Evolutionary conservation across 2,329 filamentous ascomycete genomes (phyloP).

Genomic region (Dactylella cylindrospora): DNA sequence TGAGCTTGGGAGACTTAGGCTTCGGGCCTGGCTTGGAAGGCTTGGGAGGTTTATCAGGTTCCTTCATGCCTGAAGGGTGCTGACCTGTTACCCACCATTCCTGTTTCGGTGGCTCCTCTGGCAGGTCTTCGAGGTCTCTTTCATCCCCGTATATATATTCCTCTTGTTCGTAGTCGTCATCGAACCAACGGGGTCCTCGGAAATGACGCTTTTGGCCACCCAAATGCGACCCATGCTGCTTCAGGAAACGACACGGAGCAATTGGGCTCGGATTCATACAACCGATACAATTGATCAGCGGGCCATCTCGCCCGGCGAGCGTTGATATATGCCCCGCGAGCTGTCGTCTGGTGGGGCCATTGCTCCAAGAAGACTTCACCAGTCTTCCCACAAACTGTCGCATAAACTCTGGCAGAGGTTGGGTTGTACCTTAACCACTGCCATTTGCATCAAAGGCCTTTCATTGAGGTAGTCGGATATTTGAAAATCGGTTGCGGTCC

Average conservation of each 20-base stretch:
- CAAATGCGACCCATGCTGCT: not conserved
- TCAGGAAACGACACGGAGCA: conserved; percentile 6
- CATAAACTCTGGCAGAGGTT: conserved; percentile 41
- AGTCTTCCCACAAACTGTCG: conserved; percentile 35
- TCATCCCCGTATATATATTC: conserved; percentile 29
- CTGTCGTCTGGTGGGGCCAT: conserved; percentile 7
- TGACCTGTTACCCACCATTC: conserved; percentile 30
- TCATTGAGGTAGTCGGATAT: conserved; percentile 10
- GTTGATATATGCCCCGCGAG: conserved; percentile 4
- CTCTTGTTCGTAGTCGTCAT: conserved; percentile 14
- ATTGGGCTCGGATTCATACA: not conserved
- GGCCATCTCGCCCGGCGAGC: not conserved
- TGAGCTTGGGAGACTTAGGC: not conserved
- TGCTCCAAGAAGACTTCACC: conserved; percentile 40
- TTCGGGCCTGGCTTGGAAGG: not conserved
- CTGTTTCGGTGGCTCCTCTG: conserved; percentile 10
- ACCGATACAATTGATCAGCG: conserved; percentile 6
- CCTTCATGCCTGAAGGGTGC: conserved; percentile 8
- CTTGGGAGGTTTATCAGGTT: not conserved
- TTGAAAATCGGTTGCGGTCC: not conserved
- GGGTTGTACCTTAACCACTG: conserved; percentile 16
- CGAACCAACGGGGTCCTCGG: too few relatives aligned
- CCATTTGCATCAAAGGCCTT: conserved; percentile 32
- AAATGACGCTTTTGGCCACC: not conserved
- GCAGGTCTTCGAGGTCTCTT: conserved; percentile 26